Conservation (phyloP, 2,329 filamentous ascomycete genomes). For the Colletotrichum sp. region DNA sequence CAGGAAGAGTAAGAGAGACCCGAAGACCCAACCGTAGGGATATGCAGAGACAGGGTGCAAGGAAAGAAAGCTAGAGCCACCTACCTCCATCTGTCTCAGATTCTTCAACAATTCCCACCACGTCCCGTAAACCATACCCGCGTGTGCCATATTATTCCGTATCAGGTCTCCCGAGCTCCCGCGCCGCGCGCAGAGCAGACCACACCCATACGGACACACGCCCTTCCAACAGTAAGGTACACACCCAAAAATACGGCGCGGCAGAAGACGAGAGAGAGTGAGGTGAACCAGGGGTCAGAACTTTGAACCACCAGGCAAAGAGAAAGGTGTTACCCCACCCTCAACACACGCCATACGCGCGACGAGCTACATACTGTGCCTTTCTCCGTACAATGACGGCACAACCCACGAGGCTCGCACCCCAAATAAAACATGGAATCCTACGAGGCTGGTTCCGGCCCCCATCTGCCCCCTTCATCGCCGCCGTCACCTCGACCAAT, state of each 20-base stretch:
- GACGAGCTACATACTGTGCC: background rate
- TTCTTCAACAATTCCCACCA: background rate
- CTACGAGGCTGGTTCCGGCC: background rate
- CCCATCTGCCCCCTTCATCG: background rate
- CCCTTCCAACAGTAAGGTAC: background rate
- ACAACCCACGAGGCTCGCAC: background rate
- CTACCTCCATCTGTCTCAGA: background rate
- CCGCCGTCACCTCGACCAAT: constrained; percentile 6
- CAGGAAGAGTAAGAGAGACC: background rate
- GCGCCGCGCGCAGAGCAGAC: background rate
- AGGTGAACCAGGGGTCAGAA: background rate
- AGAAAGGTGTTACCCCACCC: background rate
- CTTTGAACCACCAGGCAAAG: background rate
- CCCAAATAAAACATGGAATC: background rate
- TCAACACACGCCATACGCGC: background rate
- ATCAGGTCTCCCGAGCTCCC: background rate
- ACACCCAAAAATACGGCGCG: background rate
- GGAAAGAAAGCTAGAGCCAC: background rate
- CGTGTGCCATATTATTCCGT: background rate
- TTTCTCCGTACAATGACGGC: background rate
- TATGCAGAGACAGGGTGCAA: background rate
- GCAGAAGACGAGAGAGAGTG: background rate
- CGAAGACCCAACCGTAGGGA: background rate
- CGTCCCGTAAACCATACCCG: background rate
- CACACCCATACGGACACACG: background rate